Evolutionary conservation across 768 basidiomycete genomes (phyloP).

Genomic region (Tremella mesenterica): DNA sequence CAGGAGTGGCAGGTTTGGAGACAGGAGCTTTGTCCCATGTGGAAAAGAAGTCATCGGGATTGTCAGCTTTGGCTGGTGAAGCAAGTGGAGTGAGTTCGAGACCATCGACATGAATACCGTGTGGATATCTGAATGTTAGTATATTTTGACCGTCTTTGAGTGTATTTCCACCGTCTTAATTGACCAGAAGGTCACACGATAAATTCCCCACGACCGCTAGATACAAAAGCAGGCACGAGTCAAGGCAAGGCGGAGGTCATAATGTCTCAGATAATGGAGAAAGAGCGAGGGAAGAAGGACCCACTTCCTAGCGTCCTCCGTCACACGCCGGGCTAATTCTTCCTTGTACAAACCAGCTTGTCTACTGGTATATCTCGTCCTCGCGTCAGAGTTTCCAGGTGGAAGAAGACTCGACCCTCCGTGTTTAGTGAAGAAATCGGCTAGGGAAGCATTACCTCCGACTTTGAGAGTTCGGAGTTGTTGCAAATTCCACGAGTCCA

Average conservation of each 20-base stretch:
- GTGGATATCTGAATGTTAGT: slow-evolving; percentile 56
- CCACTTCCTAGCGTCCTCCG: slow-evolving; percentile 64
- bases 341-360: slow-evolving; percentile 85
- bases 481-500: slow-evolving; percentile 82
- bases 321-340: slow-evolving; percentile 69
- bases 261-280: neutral
- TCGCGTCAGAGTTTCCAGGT: slow-evolving; percentile 59
- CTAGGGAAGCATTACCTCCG: slow-evolving; percentile 78
- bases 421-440: slow-evolving; percentile 82
- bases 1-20: slow-evolving; percentile 50
- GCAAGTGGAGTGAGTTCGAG: slow-evolving; percentile 47
- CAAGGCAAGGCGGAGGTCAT: too few species aligned
- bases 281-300: slow-evolving; percentile 24
- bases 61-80: slow-evolving; percentile 35
- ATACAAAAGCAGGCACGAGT: too few species aligned
- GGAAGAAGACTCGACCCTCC: slow-evolving; percentile 62
- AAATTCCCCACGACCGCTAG: too few species aligned
- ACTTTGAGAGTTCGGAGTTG: slow-evolving; percentile 95
- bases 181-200: too few species aligned
- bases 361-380: slow-evolving; percentile 80
- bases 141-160: neutral
- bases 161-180: too few species aligned
- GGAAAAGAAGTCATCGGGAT: slow-evolving; percentile 82
- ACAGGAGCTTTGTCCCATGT: slow-evolving; percentile 84
- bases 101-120: slow-evolving; percentile 75